A percentile compares a stretch with the other conserved stretches of the same genome.
phyloP scores from a whole-genome alignment of 2,329 filamentous ascomycete species.

The Phoma sp. region DNA sequence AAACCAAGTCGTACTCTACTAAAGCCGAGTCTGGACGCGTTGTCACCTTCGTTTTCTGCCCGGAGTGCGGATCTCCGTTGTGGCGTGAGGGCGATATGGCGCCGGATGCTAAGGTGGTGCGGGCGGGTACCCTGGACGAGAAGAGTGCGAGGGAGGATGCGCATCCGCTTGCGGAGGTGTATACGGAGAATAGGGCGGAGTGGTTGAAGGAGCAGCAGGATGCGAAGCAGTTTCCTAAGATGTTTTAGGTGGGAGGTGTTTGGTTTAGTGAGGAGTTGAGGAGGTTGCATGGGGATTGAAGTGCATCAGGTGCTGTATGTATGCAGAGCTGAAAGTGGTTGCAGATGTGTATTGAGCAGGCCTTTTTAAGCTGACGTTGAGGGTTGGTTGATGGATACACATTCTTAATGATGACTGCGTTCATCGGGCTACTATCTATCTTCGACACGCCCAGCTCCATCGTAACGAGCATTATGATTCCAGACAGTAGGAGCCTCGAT shows the following conservation, averaged over 20 bases:
- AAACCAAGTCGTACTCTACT: slow-evolving; percentile 14
- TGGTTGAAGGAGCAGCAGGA: slow-evolving; percentile 16
- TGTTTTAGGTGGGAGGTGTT: slow-evolving; percentile 1
- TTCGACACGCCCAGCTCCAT: too few species aligned
- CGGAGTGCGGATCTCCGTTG: slow-evolving; percentile 12
- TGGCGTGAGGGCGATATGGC: slow-evolving; percentile 18
- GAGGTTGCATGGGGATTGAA: too few species aligned
- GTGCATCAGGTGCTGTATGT: too few species aligned
- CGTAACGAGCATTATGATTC: too few species aligned
- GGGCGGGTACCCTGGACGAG: slow-evolving; percentile 11
- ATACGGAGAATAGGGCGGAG: slow-evolving; percentile 13
- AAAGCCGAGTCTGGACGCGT: slow-evolving; percentile 16
- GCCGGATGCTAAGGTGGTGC: slow-evolving; percentile 12
- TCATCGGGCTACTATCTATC: too few species aligned
- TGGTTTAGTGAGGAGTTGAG: too few species aligned
- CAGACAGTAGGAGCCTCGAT: too few species aligned
- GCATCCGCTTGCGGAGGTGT: slow-evolving; percentile 7
- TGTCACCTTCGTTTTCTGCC: slow-evolving; percentile 15
- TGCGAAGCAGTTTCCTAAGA: slow-evolving; percentile 15
- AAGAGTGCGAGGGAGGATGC: slow-evolving; percentile 11
- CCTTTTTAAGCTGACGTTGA: too few species aligned
- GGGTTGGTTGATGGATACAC: too few species aligned
- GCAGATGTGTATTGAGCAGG: too few species aligned
- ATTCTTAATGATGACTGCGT: too few species aligned
- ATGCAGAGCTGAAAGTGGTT: too few species aligned